These are phyloP conservation scores for Harrya chromipes DNA, from an alignment of 768 basidiomycete genomes.

Conservation along the genomic window DNA sequence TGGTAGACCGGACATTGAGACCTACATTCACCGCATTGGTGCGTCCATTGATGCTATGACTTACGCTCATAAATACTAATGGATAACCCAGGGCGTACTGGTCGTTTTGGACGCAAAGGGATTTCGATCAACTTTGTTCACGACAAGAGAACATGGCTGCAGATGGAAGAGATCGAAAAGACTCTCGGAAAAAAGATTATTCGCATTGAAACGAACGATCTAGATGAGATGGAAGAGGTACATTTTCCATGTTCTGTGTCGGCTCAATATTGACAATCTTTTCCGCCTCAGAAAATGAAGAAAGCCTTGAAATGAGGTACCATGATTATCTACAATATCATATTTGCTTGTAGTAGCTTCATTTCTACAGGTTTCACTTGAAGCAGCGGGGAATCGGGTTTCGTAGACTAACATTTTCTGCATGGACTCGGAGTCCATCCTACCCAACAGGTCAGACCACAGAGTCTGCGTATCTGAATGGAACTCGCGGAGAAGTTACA, in stretches of 20 bases:
- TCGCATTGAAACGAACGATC: constrained; percentile 82
- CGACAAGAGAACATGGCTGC: constrained; percentile 78
- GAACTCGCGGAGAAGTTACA: no score
- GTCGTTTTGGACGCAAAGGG: constrained; percentile 95
- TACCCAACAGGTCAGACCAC: not conserved
- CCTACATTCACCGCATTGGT: constrained; percentile 98
- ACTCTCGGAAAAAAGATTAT: constrained; percentile 75
- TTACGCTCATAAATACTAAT: not conserved
- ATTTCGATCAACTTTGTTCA: constrained; percentile 98
- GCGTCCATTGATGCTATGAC: constrained; percentile 24
- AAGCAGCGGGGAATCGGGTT: no score
- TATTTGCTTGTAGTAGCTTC: not conserved
- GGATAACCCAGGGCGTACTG: constrained; percentile 77
- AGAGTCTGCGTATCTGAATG: no score
- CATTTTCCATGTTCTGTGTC: constrained; percentile 19
- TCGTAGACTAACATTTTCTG: no score
- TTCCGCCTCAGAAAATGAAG: constrained; percentile 66
- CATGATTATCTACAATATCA: not conserved
- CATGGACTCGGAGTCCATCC: not conserved
- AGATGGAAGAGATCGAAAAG: constrained; percentile 89
- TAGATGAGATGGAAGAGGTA: constrained; percentile 94
- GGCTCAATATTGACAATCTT: not conserved
- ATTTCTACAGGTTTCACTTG: not conserved
- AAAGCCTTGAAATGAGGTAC: constrained; percentile 60
- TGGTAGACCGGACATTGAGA: constrained; percentile 83